Evolutionary conservation across 805 yeast genomes (phyloP).

Genomic region (Ogataea pilisensis): DNA sequence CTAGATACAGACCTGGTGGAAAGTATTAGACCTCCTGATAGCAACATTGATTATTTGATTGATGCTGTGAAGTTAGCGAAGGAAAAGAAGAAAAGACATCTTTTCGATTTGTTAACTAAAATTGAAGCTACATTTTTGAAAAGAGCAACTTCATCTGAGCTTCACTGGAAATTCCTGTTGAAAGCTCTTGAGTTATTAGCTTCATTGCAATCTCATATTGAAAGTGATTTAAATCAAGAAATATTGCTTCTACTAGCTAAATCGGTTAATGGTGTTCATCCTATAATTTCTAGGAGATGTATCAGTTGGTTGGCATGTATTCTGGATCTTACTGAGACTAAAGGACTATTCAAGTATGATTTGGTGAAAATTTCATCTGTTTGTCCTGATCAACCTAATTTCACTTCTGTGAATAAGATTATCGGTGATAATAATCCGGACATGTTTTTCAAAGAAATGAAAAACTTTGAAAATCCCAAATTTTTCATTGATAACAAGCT

Average conservation of each 20-base stretch:
- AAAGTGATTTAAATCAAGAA: slow-evolving; percentile 38
- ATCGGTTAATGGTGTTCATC: slow-evolving; percentile 60
- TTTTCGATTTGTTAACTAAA: slow-evolving; percentile 36
- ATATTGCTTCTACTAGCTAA: slow-evolving; percentile 42
- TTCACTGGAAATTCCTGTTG: slow-evolving; percentile 55
- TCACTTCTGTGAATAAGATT: slow-evolving; percentile 9
- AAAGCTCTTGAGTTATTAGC: slow-evolving; percentile 48
- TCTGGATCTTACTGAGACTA: slow-evolving; percentile 28
- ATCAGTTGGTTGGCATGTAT: slow-evolving; percentile 56
- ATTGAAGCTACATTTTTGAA: slow-evolving; percentile 38
- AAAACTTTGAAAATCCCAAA: slow-evolving; percentile 40
- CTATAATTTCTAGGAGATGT: slow-evolving; percentile 56
- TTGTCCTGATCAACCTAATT: slow-evolving; percentile 26
- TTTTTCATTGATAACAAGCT: slow-evolving; percentile 57
- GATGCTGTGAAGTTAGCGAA: slow-evolving; percentile 60
- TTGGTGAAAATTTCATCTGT: slow-evolving; percentile 35
- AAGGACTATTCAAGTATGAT: slow-evolving; percentile 34
- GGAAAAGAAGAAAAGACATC: slow-evolving; percentile 45
- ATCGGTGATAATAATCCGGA: slow-evolving; percentile 21
- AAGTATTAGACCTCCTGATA: slow-evolving; percentile 58
- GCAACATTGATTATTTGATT: slow-evolving; percentile 49
- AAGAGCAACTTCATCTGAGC: slow-evolving; percentile 15
- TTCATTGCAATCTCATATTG: slow-evolving; percentile 50
- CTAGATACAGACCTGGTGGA: slow-evolving; percentile 42
- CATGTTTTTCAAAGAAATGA: slow-evolving; percentile 48